Conservation (phyloP, 495 filamentous ascomycete genomes). For the Neurospora africana region DNA sequence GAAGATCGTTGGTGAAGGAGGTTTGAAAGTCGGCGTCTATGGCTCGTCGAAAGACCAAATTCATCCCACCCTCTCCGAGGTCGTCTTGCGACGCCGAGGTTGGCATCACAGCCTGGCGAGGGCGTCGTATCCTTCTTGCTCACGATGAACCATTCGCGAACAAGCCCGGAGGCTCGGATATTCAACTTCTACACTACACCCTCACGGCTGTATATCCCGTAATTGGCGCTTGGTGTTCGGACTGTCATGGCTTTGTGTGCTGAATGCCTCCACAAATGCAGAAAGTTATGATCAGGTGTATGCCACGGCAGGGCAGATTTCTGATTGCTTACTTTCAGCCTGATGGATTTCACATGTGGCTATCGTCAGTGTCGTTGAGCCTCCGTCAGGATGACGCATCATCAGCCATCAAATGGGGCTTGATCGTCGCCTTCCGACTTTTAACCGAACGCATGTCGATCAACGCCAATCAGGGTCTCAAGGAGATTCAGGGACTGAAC, state of each 20-base stretch:
- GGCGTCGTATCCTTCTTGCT: not conserved
- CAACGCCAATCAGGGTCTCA: not conserved
- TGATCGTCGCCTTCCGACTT: not conserved
- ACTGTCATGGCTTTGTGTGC: not conserved
- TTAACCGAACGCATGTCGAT: not conserved
- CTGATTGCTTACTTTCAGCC: not conserved
- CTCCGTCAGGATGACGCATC: not conserved
- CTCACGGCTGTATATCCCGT: constrained; percentile 35
- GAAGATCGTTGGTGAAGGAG: not conserved
- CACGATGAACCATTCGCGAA: not conserved
- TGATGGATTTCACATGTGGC: not conserved
- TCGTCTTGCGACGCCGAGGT: not conserved
- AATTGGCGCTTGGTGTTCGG: constrained; percentile 19
- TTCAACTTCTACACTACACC: constrained; percentile 48
- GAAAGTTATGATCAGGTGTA: not conserved
- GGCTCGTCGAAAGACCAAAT: not conserved
- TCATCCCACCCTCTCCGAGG: not conserved
- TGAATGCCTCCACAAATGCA: not conserved
- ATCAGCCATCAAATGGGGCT: not conserved
- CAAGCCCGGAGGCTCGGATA: constrained; percentile 10
- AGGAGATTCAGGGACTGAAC: not conserved
- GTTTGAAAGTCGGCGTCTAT: not conserved
- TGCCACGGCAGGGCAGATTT: not conserved
- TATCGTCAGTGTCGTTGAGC: not conserved
- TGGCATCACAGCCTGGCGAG: not conserved